A percentile compares a stretch with the other conserved stretches of the same genome.
Evolutionary conservation across 306 rosid genomes (phyloP).

Genomic region (Fagus crenata): DNA sequence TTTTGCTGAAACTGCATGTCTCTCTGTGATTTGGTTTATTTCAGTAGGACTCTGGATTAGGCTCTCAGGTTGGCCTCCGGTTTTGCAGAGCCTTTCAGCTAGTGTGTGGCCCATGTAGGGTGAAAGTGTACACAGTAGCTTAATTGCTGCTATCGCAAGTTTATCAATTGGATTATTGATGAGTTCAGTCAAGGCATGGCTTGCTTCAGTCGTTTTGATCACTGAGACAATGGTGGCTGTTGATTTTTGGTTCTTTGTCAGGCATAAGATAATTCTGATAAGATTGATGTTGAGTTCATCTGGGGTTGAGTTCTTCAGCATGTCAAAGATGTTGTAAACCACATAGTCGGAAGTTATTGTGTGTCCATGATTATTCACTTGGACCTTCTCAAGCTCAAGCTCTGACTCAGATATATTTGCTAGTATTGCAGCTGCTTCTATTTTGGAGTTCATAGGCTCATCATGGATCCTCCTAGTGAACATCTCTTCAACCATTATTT

Average conservation of each 20-base stretch:
- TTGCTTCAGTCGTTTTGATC: conserved; percentile 40
- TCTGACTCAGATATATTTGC: conserved; percentile 42
- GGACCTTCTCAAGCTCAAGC: conserved; percentile 37
- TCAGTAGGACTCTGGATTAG: conserved; percentile 29
- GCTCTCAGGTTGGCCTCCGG: conserved; percentile 40
- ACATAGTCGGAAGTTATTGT: conserved; percentile 45
- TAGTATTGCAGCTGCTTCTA: conserved; percentile 48
- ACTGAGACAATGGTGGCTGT: conserved; percentile 27
- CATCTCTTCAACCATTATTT: conserved; percentile 48
- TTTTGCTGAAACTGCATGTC: conserved; percentile 48
- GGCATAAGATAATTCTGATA: conserved; percentile 39
- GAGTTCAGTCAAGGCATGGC: conserved; percentile 39
- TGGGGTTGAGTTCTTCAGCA: conserved; percentile 45
- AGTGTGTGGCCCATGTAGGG: conserved; percentile 40
- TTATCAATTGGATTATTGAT: conserved; percentile 32
- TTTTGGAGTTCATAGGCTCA: conserved; percentile 39
- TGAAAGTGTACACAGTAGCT: conserved; percentile 37
- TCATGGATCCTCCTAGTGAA: conserved; percentile 38
- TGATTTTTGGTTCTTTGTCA: conserved; percentile 33
- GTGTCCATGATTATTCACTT: conserved; percentile 36
- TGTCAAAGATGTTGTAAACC: conserved; percentile 35
- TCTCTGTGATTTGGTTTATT: conserved; percentile 31
- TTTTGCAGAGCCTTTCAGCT: conserved; percentile 38
- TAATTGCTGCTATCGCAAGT: conserved; percentile 34
- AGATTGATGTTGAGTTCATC: conserved; percentile 41